Evolutionary conservation across 2,329 filamentous ascomycete species (phyloP), one percentile per base, ranked within the genome.

Genomic region (Pyrenophora tritici-repentis): DNA sequence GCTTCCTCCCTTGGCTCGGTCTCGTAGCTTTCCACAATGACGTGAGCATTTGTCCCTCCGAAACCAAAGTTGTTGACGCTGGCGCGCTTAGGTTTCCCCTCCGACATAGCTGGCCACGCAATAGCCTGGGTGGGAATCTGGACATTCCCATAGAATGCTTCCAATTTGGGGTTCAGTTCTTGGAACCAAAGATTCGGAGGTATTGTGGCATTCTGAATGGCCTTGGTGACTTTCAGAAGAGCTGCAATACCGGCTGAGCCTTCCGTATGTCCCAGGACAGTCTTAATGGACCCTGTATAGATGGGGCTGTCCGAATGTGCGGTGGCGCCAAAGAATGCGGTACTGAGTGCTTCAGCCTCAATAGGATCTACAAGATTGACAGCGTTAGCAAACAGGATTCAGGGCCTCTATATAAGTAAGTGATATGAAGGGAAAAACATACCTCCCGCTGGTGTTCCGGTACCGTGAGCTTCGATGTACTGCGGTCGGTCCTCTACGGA

Each of bases 221-320:
- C 70, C 32, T 77, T 51, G 0, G 67, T 63, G 3, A 68, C 71
- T 42, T 75, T 75, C 7, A 77, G 53, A 13, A 77, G 17, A 3
- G 68, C 70, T 6, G 71, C 71, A 0, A 77, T 45, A 14, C 74
- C 75, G 5, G 73, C 71, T 1, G 71, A 65, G 6, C 70, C 74
- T 58, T 78, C 74, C 1, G 70, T 67, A 49, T 78, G 76, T 1
- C 76, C 76, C 32, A 78, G 63, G 17, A 76, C 71, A 62, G 66
- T 78, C 73, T 59, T 70, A 16, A 70, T 59, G 0, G 56, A 63
- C 3, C 67, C 67, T 17, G 65, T 54, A 14, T 50, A 52, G 4
- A 65, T 32, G 13, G 45, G 45, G 6, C 18, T 29, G n/a, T 8
- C 24, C 18, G 24, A n/a, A n/a, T n/a, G 42, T 9, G 17, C 12